These are phyloP conservation scores for Globisporangium camurandrum DNA, from an alignment of 352 stramenopile genomes.

Conservation along the genomic window DNA sequence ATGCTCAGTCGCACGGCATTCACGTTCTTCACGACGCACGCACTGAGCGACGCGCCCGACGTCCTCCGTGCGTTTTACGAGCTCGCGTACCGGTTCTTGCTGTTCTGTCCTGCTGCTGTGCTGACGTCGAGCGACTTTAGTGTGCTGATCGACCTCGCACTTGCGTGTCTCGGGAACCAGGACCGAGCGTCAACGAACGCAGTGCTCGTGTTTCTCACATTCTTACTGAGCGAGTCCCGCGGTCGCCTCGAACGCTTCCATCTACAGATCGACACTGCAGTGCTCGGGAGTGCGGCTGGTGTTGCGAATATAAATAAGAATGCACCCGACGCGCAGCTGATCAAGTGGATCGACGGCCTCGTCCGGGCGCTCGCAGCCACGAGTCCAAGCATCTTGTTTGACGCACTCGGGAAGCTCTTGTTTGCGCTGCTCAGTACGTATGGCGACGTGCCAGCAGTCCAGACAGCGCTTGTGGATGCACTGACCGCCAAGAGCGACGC, in stretches of 20 bases:
- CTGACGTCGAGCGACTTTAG: conserved; percentile 47
- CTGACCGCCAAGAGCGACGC: conserved; percentile 23
- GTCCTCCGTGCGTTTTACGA: conserved; percentile 63
- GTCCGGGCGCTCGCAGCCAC: conserved; percentile 40
- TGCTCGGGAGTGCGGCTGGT: conserved; percentile 18
- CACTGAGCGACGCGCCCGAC: conserved; percentile 48
- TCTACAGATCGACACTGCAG: conserved; percentile 30
- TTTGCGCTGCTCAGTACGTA: conserved; percentile 44
- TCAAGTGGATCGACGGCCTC: conserved; percentile 44
- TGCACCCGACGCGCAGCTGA: conserved; percentile 21
- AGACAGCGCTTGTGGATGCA: conserved; percentile 21
- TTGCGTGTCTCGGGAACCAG: conserved; percentile 56
- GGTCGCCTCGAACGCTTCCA: conserved; percentile 35
- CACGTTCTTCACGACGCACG: conserved; percentile 52
- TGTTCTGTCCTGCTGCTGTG: conserved; percentile 63
- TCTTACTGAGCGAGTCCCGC: conserved; percentile 47
- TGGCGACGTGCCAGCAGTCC: conserved; percentile 22
- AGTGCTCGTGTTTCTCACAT: conserved; percentile 59
- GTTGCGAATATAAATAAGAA: no score
- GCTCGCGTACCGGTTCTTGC: conserved; percentile 55
- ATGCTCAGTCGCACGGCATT: conserved; percentile 55
- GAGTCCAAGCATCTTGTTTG: conserved; percentile 50
- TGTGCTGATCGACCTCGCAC: conserved; percentile 46
- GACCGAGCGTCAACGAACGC: conserved; percentile 59
- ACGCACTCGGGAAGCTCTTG: conserved; percentile 41